These are phyloP conservation scores for Microbotryum saponariae DNA, from an alignment of 1,284 basidiomycete genomes.

Conservation along the genomic window DNA sequence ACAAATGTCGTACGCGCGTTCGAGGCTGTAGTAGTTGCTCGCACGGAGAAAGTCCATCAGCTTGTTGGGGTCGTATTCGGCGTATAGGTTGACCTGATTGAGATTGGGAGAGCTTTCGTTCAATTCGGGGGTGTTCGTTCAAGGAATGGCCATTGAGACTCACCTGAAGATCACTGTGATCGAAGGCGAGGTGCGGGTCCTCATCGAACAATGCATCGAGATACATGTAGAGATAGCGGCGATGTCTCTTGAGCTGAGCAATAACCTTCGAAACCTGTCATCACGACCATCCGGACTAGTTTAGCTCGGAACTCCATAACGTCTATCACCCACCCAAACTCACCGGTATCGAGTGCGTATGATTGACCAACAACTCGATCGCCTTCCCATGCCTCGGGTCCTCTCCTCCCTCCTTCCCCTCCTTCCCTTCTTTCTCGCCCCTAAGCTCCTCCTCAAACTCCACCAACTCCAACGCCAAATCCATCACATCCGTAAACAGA, in stretches of 20 bases:
- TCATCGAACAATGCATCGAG: slow-evolving; percentile 82
- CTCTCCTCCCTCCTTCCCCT: slow-evolving; percentile 8
- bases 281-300: background rate
- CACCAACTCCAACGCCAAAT: slow-evolving; percentile 82
- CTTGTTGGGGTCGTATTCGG: slow-evolving; percentile 69
- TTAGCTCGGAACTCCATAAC: slow-evolving; percentile 3
- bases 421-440: background rate
- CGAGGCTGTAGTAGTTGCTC: slow-evolving; percentile 85
- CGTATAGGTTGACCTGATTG: slow-evolving; percentile 73
- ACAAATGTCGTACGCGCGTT: slow-evolving; percentile 80
- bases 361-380: slow-evolving; percentile 81
- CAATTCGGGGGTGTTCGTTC: background rate
- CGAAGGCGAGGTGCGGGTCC: slow-evolving; percentile 70
- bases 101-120: background rate
- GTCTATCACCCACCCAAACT: slow-evolving; percentile 35
- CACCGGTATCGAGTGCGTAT: slow-evolving; percentile 91
- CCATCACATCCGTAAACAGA: slow-evolving; percentile 87
- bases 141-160: slow-evolving; percentile 7
- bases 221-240: slow-evolving; percentile 84
- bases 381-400: slow-evolving; percentile 51
- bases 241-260: slow-evolving; percentile 67
- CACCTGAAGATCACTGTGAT: slow-evolving; percentile 78
- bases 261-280: slow-evolving; percentile 75
- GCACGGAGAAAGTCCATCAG: slow-evolving; percentile 87
- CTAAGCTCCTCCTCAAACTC: slow-evolving; percentile 68